These are phyloP conservation scores for Paraglomus occultum DNA, from an alignment of 192 early-diverging fungal species.

Conservation along the genomic window DNA sequence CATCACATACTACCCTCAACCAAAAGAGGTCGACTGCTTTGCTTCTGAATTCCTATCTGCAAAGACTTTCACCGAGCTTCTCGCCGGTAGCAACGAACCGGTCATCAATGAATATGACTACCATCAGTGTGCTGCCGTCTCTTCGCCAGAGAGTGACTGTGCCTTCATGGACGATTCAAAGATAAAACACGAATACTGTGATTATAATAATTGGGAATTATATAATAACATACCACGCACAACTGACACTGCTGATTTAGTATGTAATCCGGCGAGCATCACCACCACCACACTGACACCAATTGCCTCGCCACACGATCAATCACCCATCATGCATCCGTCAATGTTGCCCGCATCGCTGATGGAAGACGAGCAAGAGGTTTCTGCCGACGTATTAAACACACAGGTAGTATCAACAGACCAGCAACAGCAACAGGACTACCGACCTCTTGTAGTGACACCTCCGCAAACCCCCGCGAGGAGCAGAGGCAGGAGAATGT, in stretches of 20 bases:
- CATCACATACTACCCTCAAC: too few species aligned
- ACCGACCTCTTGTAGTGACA: not conserved
- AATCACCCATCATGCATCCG: constrained; percentile 6
- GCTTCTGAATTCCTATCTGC: too few species aligned
- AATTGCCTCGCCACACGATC: constrained; percentile 13
- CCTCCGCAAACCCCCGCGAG: constrained; percentile 38
- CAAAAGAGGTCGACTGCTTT: too few species aligned
- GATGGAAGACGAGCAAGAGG: too few species aligned
- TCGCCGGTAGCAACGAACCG: not conserved
- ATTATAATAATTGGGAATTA: not conserved
- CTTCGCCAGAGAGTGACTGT: not conserved
- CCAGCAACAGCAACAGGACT: constrained; percentile 19
- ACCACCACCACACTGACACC: not conserved
- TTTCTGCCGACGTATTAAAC: not conserved
- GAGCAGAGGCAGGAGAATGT: constrained; percentile 55
- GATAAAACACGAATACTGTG: constrained; percentile 12
- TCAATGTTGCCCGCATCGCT: not conserved
- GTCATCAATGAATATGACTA: constrained; percentile 3
- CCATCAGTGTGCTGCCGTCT: not conserved
- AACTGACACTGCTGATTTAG: not conserved
- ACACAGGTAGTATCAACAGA: not conserved
- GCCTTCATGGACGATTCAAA: constrained; percentile 1
- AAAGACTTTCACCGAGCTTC: constrained; percentile 9
- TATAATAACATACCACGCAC: constrained; percentile 14
- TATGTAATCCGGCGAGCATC: constrained; percentile 8